phyloP scores from a whole-genome alignment of 2,329 filamentous ascomycete species.

The Pestalotiopsis sp. region DNA sequence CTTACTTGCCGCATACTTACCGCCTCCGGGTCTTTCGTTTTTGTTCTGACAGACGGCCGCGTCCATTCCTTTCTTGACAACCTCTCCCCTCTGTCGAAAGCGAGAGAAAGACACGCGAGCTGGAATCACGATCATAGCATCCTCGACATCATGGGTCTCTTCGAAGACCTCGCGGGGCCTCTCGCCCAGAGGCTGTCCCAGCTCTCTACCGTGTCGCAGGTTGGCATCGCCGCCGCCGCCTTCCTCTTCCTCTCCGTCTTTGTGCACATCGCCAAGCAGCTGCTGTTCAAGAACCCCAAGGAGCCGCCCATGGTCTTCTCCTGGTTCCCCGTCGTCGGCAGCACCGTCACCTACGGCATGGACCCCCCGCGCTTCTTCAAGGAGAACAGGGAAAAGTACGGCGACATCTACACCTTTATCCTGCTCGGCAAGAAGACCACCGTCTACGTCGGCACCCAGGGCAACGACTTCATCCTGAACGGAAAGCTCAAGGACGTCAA shows the following conservation, averaged over 20 bases:
- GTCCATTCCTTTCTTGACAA: too few relatives aligned
- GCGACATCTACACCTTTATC: constrained; percentile 88
- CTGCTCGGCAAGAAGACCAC: constrained; percentile 89
- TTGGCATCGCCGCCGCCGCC: constrained; percentile 43
- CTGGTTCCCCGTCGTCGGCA: constrained; percentile 83
- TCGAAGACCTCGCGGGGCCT: constrained; percentile 55
- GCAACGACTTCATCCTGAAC: constrained; percentile 91
- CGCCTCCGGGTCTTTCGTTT: not conserved
- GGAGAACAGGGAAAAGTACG: constrained; percentile 78
- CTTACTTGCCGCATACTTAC: not conserved
- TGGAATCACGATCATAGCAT: not conserved
- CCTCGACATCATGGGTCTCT: constrained; percentile 52
- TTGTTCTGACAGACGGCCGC: too few relatives aligned
- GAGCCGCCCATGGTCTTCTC: constrained; percentile 82
- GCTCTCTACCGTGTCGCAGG: constrained; percentile 50
- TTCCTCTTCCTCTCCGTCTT: constrained; percentile 62
- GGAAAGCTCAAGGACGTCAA: constrained; percentile 88
- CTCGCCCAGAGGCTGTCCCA: constrained; percentile 51
- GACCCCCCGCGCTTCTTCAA: constrained; percentile 88
- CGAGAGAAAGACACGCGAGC: too few relatives aligned
- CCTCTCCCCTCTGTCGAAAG: too few relatives aligned
- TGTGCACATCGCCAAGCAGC: constrained; percentile 78
- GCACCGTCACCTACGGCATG: constrained; percentile 92
- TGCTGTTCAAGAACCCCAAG: constrained; percentile 80
- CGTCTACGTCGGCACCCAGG: constrained; percentile 77